Evolutionary conservation across 2,329 filamentous ascomycete genomes (phyloP).

Genomic region (Sclerotiophoma versabilis): DNA sequence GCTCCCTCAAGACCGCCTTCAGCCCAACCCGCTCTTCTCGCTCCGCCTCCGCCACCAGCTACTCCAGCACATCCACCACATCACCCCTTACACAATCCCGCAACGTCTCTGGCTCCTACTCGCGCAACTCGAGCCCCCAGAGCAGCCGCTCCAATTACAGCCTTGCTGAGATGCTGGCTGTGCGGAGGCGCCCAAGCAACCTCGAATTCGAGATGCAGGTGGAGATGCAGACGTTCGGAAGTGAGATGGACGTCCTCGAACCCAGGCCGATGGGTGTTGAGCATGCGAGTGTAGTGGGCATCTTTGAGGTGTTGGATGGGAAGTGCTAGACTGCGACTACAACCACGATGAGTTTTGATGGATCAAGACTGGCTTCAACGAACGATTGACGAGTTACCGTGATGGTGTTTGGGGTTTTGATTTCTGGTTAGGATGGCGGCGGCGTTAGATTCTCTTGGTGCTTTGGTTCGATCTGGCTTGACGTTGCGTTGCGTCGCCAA

Average conservation of each 20-base stretch:
- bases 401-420: not conserved
- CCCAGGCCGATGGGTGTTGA: slow-evolving; percentile 32
- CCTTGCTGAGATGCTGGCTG: slow-evolving; percentile 42
- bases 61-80: slow-evolving; percentile 35
- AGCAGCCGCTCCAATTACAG: slow-evolving; percentile 18
- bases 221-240: slow-evolving; percentile 40
- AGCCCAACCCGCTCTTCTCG: slow-evolving; percentile 41
- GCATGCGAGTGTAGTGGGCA: slow-evolving; percentile 44
- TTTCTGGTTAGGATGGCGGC: not conserved
- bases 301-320: slow-evolving; percentile 49
- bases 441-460: slow-evolving; percentile 4
- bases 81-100: slow-evolving; percentile 31
- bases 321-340: slow-evolving; percentile 24
- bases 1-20: slow-evolving; percentile 46
- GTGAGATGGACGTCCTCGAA: slow-evolving; percentile 43
- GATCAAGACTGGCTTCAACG: too few species aligned
- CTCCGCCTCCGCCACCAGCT: slow-evolving; percentile 33
- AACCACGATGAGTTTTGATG: not conserved
- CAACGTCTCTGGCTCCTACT: slow-evolving; percentile 1
- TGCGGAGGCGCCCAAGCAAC: slow-evolving; percentile 43
- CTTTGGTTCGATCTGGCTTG: not conserved
- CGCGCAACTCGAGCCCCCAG: slow-evolving; percentile 28
- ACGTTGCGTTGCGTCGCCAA: not conserved
- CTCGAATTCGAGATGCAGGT: slow-evolving; percentile 48
- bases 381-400: slow-evolving; percentile 5